These are phyloP conservation scores for Candida peoriensis DNA, from an alignment of 805 yeast genomes.

Conservation along the genomic window DNA sequence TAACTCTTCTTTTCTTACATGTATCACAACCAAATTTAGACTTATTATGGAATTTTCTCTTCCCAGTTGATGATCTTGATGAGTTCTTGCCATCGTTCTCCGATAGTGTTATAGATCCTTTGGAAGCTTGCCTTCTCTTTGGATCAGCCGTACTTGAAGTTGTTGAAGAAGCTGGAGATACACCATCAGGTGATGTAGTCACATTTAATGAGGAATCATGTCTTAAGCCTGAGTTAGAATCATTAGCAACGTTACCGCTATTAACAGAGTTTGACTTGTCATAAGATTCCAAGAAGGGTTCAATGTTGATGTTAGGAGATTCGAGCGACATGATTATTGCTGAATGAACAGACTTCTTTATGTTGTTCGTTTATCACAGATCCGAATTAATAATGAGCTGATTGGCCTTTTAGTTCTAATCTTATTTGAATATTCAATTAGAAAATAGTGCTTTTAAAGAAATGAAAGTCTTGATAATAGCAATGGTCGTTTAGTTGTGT, in stretches of 20 bases:
- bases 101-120: slow-evolving; percentile 16
- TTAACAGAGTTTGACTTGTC: slow-evolving; percentile 1
- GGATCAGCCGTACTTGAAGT: slow-evolving; percentile 1
- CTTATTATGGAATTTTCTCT: slow-evolving; percentile 84
- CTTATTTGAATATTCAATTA: too few relatives aligned
- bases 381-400: too few relatives aligned
- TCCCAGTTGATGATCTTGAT: slow-evolving; percentile 49
- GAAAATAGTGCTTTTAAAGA: too few relatives aligned
- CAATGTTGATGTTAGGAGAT: slow-evolving; percentile 5
- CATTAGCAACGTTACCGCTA: neutral
- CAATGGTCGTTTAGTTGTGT: too few relatives aligned
- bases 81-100: slow-evolving; percentile 36
- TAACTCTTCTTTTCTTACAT: slow-evolving; percentile 84
- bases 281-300: slow-evolving; percentile 10
- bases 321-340: neutral
- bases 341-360: neutral
- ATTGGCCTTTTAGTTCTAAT: too few relatives aligned
- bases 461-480: too few relatives aligned
- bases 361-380: too few relatives aligned
- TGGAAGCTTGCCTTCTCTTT: neutral
- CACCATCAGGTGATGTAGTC: too few relatives aligned
- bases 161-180: slow-evolving; percentile 3
- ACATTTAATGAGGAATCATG: too few relatives aligned
- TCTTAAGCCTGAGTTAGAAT: too few relatives aligned
- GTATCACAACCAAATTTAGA: slow-evolving; percentile 86